Base-by-base conservation (phyloP, 495 filamentous ascomycete genomes). In the Annulohypoxylon maeteangense region DNA sequence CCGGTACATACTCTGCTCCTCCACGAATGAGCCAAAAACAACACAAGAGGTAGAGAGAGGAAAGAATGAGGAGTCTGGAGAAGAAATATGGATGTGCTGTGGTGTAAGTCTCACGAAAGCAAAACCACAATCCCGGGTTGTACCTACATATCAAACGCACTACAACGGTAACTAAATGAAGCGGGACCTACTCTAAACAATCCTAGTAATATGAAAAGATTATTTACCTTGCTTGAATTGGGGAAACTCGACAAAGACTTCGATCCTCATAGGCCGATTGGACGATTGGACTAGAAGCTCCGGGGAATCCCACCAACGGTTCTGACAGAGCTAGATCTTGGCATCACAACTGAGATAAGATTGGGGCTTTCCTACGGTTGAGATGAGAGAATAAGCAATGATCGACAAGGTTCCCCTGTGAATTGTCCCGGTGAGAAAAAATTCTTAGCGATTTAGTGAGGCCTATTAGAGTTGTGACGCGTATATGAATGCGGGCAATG, bases 81-180 rank as follows among this genome's bases (percentile, higher is more conserved):
- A 69, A 59, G 48, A 68, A 69, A 69, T 61, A 68, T 60, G 59
- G 59, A 70, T 7, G 58, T 64, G 67, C 51, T 25, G 59, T 60
- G 20, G 40, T 34, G 40, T 55, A 70, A 38, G 67, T 70, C 67
- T 51, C 67, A 70, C 54, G 51, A 65, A 65, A 34, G 38, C 51
- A 55, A 12, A 34, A 54, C 50, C 50, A 23, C 34, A 62, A 70
- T 68, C 70, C 70, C 27, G 29, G 65, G 2, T 45, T 66, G 65
- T 72, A 68, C 54, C 60, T 69, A 69, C 70, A 72, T 72, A 62
- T 72, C 70, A 72, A 72, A 72, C 70, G 70, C 70, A 72, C 70
- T 68, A 65, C 70, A 20, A 67, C 69, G 44, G 58, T 54, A 67
- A 61, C 61, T 65, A 72, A 57, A 54, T 55, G 58, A 67, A 71